Evolutionary conservation across 1,284 basidiomycete species (phyloP).

Genomic region (Puccinia horiana): DNA sequence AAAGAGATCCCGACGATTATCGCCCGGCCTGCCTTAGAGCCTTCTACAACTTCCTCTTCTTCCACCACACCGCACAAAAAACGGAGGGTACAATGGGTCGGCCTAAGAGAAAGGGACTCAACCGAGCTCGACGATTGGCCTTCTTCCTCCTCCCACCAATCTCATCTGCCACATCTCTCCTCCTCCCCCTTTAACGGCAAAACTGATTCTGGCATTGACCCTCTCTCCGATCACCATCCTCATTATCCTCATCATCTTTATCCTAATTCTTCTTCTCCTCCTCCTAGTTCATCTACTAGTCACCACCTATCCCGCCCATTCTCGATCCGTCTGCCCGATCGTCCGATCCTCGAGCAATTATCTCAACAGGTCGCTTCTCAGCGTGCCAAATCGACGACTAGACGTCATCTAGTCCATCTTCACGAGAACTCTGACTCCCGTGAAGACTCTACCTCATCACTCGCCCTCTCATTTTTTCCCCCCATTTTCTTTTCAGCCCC

Average conservation of each 20-base stretch:
- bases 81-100: slow-evolving; percentile 47
- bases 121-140: slow-evolving; percentile 35
- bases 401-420: background rate
- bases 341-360: slow-evolving; percentile 21
- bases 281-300: background rate
- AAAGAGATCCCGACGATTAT: background rate
- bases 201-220: slow-evolving; percentile 3
- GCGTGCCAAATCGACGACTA: background rate
- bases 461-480: too few relatives aligned
- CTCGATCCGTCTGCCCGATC: slow-evolving; percentile 33
- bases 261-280: background rate
- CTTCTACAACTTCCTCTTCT: slow-evolving; percentile 4
- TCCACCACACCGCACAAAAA: slow-evolving; percentile 21
- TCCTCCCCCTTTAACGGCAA: background rate
- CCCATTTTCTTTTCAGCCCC: too few relatives aligned
- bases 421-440: background rate
- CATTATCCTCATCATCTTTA: background rate
- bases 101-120: slow-evolving; percentile 36
- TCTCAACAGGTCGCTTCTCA: slow-evolving; percentile 17
- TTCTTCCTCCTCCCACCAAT: slow-evolving; percentile 20
- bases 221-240: slow-evolving; percentile 1
- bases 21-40: background rate
- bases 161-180: background rate
- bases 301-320: slow-evolving; percentile 11
- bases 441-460: slow-evolving; percentile 1